Evolutionary conservation across 176 grass and related monocot genomes (phyloP), one percentile per base, ranked within the genome.

Genomic region (Poa annua): DNA sequence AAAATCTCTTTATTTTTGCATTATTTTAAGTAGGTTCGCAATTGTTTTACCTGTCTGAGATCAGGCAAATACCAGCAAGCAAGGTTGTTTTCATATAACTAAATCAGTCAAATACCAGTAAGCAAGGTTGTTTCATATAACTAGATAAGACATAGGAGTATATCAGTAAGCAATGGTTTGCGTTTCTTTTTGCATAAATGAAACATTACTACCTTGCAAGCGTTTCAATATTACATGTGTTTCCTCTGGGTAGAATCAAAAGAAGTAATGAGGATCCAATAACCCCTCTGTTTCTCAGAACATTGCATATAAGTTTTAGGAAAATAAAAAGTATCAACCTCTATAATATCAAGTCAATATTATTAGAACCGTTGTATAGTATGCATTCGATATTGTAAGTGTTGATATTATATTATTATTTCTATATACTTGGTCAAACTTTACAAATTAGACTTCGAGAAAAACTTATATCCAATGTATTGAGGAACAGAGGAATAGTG

Each of bases 71-170:
- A 61, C 17, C 14, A 75, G 21, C 10, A 83, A 65, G 72, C n/a
- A 85, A 54, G 25, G 63, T 4, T 19, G 10, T 66, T 64, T 79
- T 19, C 61, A 55, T 71, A 35, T 56, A 76, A 82, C 35, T 64
- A 80, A 56, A 59, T 74, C 41, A 24, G 36, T 33, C 8, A 52
- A 74, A 77, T 62, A 61, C 17, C 10, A 75, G 29, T 14, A 78
- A 65, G 72, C 26, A 85, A 54, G 25, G 63, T 2, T 19, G 7
- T 66, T 64, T 19, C 60, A 63, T 62, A 53, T 48, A 68, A 81
- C 44, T 54, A 71, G 25, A 61, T 57, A 44, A 53, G 68, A 24
- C 22, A 62, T 29, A n/a, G n/a, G n/a, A n/a, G n/a, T n/a, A 78
- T 42, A 52, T 5, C 5, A 74, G 20, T n/a, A 87, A 56, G 55